phyloP scores from a whole-genome alignment of 2,329 filamentous ascomycete genomes.

The Claviceps cyperi region DNA sequence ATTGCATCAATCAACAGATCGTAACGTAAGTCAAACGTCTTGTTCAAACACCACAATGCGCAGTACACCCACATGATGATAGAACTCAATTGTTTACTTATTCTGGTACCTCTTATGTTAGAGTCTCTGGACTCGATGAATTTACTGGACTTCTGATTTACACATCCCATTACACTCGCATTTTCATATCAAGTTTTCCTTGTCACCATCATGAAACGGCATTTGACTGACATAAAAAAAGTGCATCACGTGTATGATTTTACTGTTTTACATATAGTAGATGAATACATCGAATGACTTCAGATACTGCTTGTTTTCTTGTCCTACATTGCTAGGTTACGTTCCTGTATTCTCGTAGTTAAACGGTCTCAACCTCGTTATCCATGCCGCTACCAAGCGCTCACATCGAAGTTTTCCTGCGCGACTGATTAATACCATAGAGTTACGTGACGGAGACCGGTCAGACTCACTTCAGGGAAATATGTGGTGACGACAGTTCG shows the following conservation, averaged over 20 bases:
- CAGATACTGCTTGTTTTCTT: constrained; percentile 1
- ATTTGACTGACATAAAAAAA: constrained; percentile 3
- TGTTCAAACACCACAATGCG: background rate
- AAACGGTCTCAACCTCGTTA: background rate
- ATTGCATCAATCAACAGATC: background rate
- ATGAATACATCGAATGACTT: constrained; percentile 1
- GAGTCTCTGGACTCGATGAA: constrained; percentile 57
- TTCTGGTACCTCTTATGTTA: constrained; percentile 99
- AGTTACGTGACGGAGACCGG: background rate
- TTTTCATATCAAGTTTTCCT: background rate
- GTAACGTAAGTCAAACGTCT: constrained; percentile 5
- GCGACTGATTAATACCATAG: constrained; percentile 15
- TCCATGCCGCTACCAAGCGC: constrained; percentile 54
- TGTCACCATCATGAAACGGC: constrained; percentile 1
- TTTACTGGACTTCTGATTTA: constrained; percentile 71
- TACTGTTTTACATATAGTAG: constrained; percentile 9
- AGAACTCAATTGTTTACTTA: constrained; percentile 39
- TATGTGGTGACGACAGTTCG: constrained; percentile 93
- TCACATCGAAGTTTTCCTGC: constrained; percentile 87
- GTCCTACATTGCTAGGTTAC: constrained; percentile 6
- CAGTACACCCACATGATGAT: constrained; percentile 50
- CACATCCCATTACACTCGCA: constrained; percentile 7
- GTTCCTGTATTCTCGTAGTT: background rate
- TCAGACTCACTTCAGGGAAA: constrained; percentile 64
- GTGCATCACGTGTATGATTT: constrained; percentile 1